Conservation (phyloP, 1,284 basidiomycete genomes). For the Puccinia coronata region DNA sequence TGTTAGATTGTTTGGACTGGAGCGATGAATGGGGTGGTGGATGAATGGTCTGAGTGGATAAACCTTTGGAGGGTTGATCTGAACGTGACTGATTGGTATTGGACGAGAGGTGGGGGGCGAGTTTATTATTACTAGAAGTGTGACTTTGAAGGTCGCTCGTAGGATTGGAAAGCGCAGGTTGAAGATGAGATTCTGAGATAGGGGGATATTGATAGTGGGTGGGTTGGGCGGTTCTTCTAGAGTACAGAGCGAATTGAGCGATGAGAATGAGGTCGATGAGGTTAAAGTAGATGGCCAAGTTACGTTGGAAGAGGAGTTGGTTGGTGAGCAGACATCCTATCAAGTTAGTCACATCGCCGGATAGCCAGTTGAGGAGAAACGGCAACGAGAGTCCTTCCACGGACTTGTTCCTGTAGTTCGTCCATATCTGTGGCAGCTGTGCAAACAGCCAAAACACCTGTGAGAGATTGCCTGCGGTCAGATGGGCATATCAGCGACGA, state of each 20-base stretch:
- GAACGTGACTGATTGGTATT: background rate
- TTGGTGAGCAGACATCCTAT: conserved; percentile 45
- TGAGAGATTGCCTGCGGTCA: conserved; percentile 51
- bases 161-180: background rate
- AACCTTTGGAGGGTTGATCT: background rate
- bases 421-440: conserved; percentile 58
- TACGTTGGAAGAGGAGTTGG: conserved; percentile 34
- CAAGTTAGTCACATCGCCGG: conserved; percentile 36
- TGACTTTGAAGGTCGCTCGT: background rate
- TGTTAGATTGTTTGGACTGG: background rate
- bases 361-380: conserved; percentile 54
- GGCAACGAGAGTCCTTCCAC: conserved; percentile 56
- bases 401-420: conserved; percentile 55
- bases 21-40: background rate
- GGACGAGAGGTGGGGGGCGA: background rate
- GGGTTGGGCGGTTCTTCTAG: background rate
- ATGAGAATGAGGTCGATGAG: conserved; percentile 34
- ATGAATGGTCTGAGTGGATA: background rate
- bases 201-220: background rate
- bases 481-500: no score
- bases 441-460: conserved; percentile 58
- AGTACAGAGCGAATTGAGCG: conserved; percentile 18
- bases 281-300: conserved; percentile 39
- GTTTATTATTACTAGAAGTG: background rate
- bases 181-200: background rate